Base-by-base conservation (phyloP, 768 basidiomycete genomes). In the Tulasnella sp. region DNA sequence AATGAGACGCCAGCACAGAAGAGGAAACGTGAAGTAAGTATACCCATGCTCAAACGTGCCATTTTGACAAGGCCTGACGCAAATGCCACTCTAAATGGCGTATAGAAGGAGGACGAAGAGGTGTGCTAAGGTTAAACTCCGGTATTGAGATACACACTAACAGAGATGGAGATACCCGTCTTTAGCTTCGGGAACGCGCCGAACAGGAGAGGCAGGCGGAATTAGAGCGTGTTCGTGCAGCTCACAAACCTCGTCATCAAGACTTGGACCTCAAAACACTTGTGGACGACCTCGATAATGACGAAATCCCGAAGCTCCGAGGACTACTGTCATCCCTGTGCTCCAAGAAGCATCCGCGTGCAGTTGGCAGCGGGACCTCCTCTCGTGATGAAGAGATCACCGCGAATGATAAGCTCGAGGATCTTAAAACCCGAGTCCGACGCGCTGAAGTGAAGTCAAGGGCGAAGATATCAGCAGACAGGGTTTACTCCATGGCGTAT, bases 401-500 rank as follows among this genome's bases (percentile, higher is more conserved):
- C n/a, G 75, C 58, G 8, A 60, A 64, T 49, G 26, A 41, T n/a
- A 48, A 51, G 50, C 45, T 82, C 1, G 68, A 73, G 15, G 78
- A 78, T 51, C 68, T 92, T 61, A 77, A 76, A 61, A 70, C 80
- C 64, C 78, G 72, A 62, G 72, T 89, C 9, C 68, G 76, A 59
- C 70, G 73, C 30, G 66, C 91, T 68, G 80, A 78, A 60, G 74
- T 90, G n/a, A 76, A 86, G 1, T 80, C 86, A 30, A 77, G 86
- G 58, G 88, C 88, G 13, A 91, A 90, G 70, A 88, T 91, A 7
- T 88, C 85, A 1, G 74, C 80, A 63, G 77, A 85, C 61, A 73
- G 89, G 21, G 68, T 92, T 1, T 92, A 92, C 65, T 83, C 84
- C 63, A 83, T 85, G 30, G 81, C 80, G 13, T 92, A 86, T 69